These are phyloP conservation scores for Bipolaris bicolor DNA, from an alignment of 2,329 filamentous ascomycete species.

Conservation along the genomic window DNA sequence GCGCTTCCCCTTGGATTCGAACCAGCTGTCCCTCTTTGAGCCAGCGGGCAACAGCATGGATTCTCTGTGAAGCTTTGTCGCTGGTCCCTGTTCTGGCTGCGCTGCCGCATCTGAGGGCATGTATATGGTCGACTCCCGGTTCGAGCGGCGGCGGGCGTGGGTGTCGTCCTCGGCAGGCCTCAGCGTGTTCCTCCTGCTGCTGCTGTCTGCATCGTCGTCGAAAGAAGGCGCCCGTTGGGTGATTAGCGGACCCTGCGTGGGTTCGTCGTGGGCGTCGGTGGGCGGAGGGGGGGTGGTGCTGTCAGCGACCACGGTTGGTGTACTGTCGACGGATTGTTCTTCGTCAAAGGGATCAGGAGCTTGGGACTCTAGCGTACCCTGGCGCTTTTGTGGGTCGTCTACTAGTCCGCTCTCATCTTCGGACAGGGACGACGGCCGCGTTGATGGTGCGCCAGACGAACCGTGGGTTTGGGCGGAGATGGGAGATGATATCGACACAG, in stretches of 20 bases:
- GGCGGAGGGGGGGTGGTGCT: constrained; percentile 33
- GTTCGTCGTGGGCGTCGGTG: constrained; percentile 24
- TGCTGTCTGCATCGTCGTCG: constrained; percentile 20
- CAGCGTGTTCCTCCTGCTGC: constrained; percentile 25
- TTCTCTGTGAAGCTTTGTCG: constrained; percentile 34
- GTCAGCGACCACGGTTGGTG: constrained; percentile 45
- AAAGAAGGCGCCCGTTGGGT: constrained; percentile 16
- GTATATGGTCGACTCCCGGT: constrained; percentile 43
- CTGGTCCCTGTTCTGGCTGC: constrained; percentile 22
- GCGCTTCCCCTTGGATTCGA: constrained; percentile 47
- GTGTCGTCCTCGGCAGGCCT: constrained; percentile 20
- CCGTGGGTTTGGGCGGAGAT: constrained; percentile 48
- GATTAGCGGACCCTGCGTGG: constrained; percentile 6
- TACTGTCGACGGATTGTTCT: constrained; percentile 42
- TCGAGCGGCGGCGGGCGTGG: constrained; percentile 32
- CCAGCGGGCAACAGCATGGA: constrained; percentile 35
- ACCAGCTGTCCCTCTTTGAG: constrained; percentile 32
- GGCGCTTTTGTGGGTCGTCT: constrained; percentile 27
- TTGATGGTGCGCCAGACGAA: constrained; percentile 47
- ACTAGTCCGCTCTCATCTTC: constrained; percentile 41
- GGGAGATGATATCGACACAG: constrained; percentile 46
- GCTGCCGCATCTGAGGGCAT: constrained; percentile 29
- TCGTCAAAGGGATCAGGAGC: constrained; percentile 33
- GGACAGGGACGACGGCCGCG: constrained; percentile 49
- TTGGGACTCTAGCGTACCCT: constrained; percentile 19